Evolutionary conservation across 2,329 filamentous ascomycete genomes (phyloP).

Genomic region (Cryphonectria parasitica): DNA sequence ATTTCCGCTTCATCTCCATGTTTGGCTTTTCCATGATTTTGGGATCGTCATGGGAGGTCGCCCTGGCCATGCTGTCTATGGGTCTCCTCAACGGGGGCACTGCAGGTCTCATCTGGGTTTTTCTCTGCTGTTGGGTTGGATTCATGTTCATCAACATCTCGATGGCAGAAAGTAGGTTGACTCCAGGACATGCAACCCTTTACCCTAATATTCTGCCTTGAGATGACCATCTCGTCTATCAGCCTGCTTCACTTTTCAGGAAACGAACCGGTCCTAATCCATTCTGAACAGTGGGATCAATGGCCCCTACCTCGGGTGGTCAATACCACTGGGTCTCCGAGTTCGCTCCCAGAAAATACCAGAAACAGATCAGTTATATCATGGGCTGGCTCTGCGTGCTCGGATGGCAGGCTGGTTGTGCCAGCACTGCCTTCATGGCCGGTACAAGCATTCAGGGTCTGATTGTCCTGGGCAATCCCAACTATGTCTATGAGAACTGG

Average conservation of each 20-base stretch:
- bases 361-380: constrained; percentile 59
- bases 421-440: constrained; percentile 46
- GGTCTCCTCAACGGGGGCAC: constrained; percentile 48
- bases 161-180: constrained; percentile 54
- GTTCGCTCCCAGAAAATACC: constrained; percentile 51
- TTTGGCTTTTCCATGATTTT: constrained; percentile 52
- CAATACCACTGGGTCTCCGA: constrained; percentile 64
- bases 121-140: constrained; percentile 44
- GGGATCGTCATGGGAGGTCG: constrained; percentile 51
- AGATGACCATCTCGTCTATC: too few relatives aligned
- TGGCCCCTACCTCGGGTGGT: constrained; percentile 57
- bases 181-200: constrained; percentile 40
- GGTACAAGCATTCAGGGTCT: constrained; percentile 51
- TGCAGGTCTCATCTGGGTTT: constrained; percentile 49
- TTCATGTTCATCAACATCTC: constrained; percentile 46
- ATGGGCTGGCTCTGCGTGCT: constrained; percentile 51
- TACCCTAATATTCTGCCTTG: not conserved
- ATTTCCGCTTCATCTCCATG: constrained; percentile 50
- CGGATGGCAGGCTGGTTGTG: constrained; percentile 49
- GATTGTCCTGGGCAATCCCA: constrained; percentile 42
- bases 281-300: constrained; percentile 16
- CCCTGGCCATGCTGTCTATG: constrained; percentile 33
- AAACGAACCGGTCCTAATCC: not conserved
- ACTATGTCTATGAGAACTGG: constrained; percentile 43
- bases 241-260: not conserved